These are phyloP conservation scores for Calocera viscosa DNA, from an alignment of 768 basidiomycete genomes.

Conservation along the genomic window DNA sequence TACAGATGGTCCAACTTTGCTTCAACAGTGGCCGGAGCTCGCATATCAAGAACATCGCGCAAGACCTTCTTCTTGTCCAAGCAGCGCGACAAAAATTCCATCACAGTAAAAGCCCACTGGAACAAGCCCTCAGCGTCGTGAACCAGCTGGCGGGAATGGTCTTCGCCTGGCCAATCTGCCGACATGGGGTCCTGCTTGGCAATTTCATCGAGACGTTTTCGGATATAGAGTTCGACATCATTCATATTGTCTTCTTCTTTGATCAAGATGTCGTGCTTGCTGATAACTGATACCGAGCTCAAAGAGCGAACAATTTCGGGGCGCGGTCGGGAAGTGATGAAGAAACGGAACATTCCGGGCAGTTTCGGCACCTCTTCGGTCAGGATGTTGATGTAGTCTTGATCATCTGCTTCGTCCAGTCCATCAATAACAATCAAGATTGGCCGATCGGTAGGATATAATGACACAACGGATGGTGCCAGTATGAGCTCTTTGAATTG, in stretches of 20 bases:
- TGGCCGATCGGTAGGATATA: neutral
- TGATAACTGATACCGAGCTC: neutral
- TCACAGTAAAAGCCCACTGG: no score
- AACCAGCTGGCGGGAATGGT: no score
- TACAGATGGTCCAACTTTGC: neutral
- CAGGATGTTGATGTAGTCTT: constrained; percentile 19
- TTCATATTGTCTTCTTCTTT: neutral
- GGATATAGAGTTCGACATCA: neutral
- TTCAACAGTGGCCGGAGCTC: neutral
- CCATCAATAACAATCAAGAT: constrained; percentile 30
- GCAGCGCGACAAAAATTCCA: no score
- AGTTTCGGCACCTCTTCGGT: constrained; percentile 15
- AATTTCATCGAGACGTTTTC: neutral
- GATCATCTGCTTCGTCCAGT: constrained; percentile 27
- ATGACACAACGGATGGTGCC: constrained; percentile 8
- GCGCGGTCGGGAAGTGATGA: neutral
- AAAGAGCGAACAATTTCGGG: neutral
- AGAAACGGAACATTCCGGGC: constrained; percentile 14
- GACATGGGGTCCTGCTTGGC: no score
- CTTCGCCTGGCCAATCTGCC: no score
- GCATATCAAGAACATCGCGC: no score
- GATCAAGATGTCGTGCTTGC: neutral
- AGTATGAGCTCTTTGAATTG: constrained; percentile 18
- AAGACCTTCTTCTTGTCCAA: no score
- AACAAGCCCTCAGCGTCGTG: no score